phyloP scores from a whole-genome alignment of 2,329 filamentous ascomycete species.

The Meredithiella fracta region DNA sequence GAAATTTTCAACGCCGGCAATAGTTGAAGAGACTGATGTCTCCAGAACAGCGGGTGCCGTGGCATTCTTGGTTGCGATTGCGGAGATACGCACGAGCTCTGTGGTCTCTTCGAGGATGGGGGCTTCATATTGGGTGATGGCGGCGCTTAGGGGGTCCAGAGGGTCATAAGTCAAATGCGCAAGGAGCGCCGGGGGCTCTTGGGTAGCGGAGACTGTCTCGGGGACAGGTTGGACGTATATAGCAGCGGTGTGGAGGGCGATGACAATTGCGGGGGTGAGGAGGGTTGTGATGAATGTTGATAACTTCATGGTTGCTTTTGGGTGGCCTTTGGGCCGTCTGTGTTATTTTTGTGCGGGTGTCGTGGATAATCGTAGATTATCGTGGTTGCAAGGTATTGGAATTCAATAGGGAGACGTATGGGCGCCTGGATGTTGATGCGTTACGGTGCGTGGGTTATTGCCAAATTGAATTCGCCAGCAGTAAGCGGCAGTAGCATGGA shows the following conservation, averaged over 20 bases:
- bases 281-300: background rate
- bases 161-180: slow-evolving; percentile 41
- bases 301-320: background rate
- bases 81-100: slow-evolving; percentile 36
- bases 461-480: too few relatives aligned
- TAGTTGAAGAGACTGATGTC: slow-evolving; percentile 34
- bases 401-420: too few relatives aligned
- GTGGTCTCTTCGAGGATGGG: slow-evolving; percentile 33
- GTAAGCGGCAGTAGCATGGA: too few relatives aligned
- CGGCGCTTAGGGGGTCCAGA: slow-evolving; percentile 25
- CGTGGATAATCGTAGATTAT: too few relatives aligned
- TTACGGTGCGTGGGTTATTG: too few relatives aligned
- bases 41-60: slow-evolving; percentile 28
- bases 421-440: too few relatives aligned
- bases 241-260: slow-evolving; percentile 29
- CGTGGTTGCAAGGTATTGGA: too few relatives aligned
- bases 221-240: slow-evolving; percentile 39
- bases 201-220: slow-evolving; percentile 15
- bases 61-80: slow-evolving; percentile 15
- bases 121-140: slow-evolving; percentile 37
- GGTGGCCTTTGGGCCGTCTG: too few relatives aligned
- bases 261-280: slow-evolving; percentile 23
- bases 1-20: slow-evolving; percentile 40
- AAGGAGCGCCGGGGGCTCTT: slow-evolving; percentile 27
- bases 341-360: too few relatives aligned